Evolutionary conservation across 805 yeast species (phyloP).

Genomic region (Saccharomycopsis lassenensis): DNA sequence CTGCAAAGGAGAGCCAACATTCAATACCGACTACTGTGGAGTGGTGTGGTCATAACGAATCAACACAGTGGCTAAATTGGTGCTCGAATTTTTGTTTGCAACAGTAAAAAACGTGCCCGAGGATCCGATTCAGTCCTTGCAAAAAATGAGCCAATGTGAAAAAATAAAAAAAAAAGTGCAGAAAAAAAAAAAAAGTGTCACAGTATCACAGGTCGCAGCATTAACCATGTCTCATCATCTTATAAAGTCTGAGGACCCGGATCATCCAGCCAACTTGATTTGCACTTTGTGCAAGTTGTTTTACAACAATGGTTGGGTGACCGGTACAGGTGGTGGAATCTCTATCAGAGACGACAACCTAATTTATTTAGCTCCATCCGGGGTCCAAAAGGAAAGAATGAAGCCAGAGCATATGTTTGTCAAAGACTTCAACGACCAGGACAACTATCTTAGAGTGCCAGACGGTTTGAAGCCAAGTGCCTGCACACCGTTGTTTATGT

Average conservation of each 20-base stretch:
- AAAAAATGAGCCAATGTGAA: too few relatives aligned
- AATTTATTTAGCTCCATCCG: constrained; percentile 85
- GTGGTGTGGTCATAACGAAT: too few relatives aligned
- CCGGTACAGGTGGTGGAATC: constrained; percentile 96
- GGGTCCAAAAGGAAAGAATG: constrained; percentile 88
- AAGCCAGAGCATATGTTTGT: constrained; percentile 74
- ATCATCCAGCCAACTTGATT: constrained; percentile 76
- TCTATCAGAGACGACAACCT: constrained; percentile 51
- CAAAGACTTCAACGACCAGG: constrained; percentile 21
- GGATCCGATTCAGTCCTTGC: too few relatives aligned
- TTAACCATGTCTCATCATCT: too few relatives aligned
- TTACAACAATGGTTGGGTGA: constrained; percentile 79
- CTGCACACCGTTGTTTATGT: constrained; percentile 80
- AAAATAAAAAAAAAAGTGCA: too few relatives aligned
- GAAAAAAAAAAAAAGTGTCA: too few relatives aligned
- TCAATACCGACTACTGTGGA: too few relatives aligned
- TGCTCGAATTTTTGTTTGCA: too few relatives aligned
- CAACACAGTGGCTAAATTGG: too few relatives aligned
- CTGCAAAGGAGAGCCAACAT: too few relatives aligned
- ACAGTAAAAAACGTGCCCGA: too few relatives aligned
- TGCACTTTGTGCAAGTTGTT: constrained; percentile 72
- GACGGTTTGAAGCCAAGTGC: constrained; percentile 73
- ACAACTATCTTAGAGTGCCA: constrained; percentile 51
- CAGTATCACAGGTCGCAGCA: too few relatives aligned
- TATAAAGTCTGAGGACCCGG: constrained; percentile 33